phyloP scores from a whole-genome alignment of 2,329 filamentous ascomycete genomes.

The Fusarium proliferatum region DNA sequence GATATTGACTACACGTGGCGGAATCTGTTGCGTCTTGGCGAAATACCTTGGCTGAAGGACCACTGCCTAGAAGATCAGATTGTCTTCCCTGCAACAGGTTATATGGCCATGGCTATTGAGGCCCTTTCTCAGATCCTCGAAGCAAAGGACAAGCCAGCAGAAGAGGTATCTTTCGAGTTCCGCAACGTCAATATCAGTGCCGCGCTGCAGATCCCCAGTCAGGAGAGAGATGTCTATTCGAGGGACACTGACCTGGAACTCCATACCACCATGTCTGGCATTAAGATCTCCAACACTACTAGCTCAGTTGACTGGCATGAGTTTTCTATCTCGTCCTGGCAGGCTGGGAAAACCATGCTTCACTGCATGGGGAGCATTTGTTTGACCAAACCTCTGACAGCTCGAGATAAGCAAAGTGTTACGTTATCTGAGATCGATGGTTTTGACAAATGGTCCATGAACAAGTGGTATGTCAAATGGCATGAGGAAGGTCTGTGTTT shows the following conservation, averaged over 20 bases:
- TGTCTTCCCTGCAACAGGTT: background rate
- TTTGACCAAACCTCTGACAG: background rate
- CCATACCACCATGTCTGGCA: background rate
- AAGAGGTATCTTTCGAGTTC: fast-evolving
- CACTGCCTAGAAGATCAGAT: background rate
- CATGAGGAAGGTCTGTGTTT: background rate
- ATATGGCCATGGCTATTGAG: background rate
- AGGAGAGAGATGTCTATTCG: background rate
- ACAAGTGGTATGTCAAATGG: background rate
- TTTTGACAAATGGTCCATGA: background rate
- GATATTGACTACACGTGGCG: background rate
- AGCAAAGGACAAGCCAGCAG: fast-evolving
- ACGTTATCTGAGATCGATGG: background rate
- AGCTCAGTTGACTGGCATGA: background rate
- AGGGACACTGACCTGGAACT: background rate
- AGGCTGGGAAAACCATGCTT: background rate
- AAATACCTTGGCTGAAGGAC: background rate
- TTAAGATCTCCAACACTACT: background rate
- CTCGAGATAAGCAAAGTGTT: background rate
- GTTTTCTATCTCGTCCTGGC: background rate
- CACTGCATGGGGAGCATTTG: background rate
- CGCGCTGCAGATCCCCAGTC: background rate
- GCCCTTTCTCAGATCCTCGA: background rate
- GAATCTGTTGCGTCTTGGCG: background rate
- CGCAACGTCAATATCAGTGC: background rate